Evolutionary conservation across 2,329 filamentous ascomycete genomes (phyloP).

Genomic region (Colletotrichum eleusines): DNA sequence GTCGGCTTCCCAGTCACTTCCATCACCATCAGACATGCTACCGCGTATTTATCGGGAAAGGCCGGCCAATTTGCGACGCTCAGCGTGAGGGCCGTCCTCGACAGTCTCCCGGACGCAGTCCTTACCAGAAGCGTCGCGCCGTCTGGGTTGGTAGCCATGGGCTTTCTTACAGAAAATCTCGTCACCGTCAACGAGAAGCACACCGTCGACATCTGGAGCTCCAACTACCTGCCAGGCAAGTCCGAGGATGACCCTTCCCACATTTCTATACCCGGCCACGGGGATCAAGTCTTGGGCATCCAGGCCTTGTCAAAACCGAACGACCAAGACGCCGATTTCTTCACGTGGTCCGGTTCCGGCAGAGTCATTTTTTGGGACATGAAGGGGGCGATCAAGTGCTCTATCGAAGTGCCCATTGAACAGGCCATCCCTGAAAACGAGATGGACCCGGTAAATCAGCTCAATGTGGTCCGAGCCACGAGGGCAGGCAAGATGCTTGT

Average conservation of each 20-base stretch:
- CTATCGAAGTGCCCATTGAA: constrained; percentile 77
- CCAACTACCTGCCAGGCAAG: constrained; percentile 58
- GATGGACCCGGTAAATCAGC: constrained; percentile 67
- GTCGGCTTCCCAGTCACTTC: constrained; percentile 77
- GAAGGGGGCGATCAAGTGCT: constrained; percentile 75
- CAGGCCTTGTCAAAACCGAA: constrained; percentile 72
- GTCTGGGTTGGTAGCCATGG: constrained; percentile 73
- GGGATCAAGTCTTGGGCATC: constrained; percentile 79
- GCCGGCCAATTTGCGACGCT: constrained; percentile 70
- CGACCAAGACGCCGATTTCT: constrained; percentile 76
- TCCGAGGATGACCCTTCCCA: constrained; percentile 55
- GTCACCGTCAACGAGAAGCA: constrained; percentile 82
- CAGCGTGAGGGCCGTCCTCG: constrained; percentile 62
- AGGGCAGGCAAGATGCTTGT: constrained; percentile 75
- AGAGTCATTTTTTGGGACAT: constrained; percentile 85
- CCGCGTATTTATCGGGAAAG: constrained; percentile 77
- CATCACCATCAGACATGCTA: constrained; percentile 69
- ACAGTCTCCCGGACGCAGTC: constrained; percentile 55
- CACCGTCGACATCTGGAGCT: constrained; percentile 77
- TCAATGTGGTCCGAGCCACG: constrained; percentile 71
- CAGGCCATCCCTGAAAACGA: constrained; percentile 64
- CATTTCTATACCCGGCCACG: constrained; percentile 71
- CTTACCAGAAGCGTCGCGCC: constrained; percentile 54
- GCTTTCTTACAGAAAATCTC: constrained; percentile 74
- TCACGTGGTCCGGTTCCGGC: constrained; percentile 89